These are phyloP conservation scores for Acacia crassicarpa DNA, from an alignment of 306 rosid species.

Conservation along the genomic window DNA sequence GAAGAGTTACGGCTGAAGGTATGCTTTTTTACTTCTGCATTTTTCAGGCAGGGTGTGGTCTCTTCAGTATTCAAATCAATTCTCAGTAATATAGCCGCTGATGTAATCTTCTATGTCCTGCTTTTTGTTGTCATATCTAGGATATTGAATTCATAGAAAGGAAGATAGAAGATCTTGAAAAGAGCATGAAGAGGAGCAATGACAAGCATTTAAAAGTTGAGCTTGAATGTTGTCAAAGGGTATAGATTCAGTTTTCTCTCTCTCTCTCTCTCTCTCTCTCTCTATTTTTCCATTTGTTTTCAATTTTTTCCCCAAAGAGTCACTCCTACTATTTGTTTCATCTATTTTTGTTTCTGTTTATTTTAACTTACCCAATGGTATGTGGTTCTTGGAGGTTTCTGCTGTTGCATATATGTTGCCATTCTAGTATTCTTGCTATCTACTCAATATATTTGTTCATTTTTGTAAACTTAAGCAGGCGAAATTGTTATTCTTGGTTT, in stretches of 20 bases:
- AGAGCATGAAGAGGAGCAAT: slow-evolving; percentile 99
- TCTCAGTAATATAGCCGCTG: slow-evolving; percentile 1
- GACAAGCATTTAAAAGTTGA: slow-evolving; percentile 94
- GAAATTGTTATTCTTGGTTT: background rate
- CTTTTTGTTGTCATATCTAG: slow-evolving; percentile 37
- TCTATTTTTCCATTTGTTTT: too few relatives aligned
- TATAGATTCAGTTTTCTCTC: slow-evolving; percentile 32
- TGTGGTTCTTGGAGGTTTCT: background rate
- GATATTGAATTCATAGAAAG: slow-evolving; percentile 88
- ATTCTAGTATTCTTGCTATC: background rate
- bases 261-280: too few relatives aligned
- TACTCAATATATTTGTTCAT: background rate
- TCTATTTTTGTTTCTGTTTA: background rate
- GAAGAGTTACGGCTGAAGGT: slow-evolving; percentile 93
- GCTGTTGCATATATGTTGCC: background rate
- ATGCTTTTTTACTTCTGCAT: slow-evolving; percentile 15
- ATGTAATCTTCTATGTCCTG: slow-evolving; percentile 12
- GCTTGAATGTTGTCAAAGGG: slow-evolving; percentile 85
- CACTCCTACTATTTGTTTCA: slow-evolving; percentile 3
- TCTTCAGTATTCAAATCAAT: background rate
- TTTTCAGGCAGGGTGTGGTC: background rate
- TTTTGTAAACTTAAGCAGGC: background rate
- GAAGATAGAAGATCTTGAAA: slow-evolving; percentile 84
- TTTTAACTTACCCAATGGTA: background rate
- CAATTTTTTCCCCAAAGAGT: too few relatives aligned